Evolutionary conservation across 2,329 filamentous ascomycete genomes (phyloP).

Genomic region (Hymenoscyphus salicellus): DNA sequence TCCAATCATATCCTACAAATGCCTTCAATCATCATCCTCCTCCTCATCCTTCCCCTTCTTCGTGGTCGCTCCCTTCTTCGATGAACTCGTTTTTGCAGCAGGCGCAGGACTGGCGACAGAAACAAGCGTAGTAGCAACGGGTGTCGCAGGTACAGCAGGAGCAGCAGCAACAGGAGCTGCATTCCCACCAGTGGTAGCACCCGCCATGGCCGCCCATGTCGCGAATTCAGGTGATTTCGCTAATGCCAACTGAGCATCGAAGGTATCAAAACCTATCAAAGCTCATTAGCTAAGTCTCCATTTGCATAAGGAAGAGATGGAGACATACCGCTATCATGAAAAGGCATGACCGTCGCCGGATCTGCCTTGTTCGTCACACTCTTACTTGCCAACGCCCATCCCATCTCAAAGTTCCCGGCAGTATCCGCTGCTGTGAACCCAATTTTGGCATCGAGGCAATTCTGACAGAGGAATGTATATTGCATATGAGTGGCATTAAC

Average conservation of each 20-base stretch:
- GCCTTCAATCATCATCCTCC: background rate
- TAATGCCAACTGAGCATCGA: background rate
- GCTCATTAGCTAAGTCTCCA: background rate
- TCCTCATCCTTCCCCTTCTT: background rate
- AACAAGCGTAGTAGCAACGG: background rate
- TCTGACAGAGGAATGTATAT: slow-evolving; percentile 47
- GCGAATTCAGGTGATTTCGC: background rate
- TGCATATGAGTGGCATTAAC: slow-evolving; percentile 44
- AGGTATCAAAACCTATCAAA: background rate
- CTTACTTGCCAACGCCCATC: slow-evolving; percentile 37
- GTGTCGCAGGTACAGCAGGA: background rate
- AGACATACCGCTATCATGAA: slow-evolving; percentile 34
- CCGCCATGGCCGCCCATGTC: background rate
- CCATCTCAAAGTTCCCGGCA: slow-evolving; percentile 35
- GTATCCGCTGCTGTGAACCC: slow-evolving; percentile 31
- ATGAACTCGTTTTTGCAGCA: background rate
- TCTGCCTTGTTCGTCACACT: slow-evolving; percentile 27
- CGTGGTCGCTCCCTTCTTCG: no score
- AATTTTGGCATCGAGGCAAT: slow-evolving; percentile 34
- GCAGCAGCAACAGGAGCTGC: background rate
- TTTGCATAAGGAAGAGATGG: no score
- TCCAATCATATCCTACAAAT: background rate
- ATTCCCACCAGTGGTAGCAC: background rate
- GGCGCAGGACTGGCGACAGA: background rate
- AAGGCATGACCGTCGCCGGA: slow-evolving; percentile 30